These are phyloP conservation scores for Trametes cubensis DNA, from an alignment of 768 basidiomycete genomes.

Conservation along the genomic window DNA sequence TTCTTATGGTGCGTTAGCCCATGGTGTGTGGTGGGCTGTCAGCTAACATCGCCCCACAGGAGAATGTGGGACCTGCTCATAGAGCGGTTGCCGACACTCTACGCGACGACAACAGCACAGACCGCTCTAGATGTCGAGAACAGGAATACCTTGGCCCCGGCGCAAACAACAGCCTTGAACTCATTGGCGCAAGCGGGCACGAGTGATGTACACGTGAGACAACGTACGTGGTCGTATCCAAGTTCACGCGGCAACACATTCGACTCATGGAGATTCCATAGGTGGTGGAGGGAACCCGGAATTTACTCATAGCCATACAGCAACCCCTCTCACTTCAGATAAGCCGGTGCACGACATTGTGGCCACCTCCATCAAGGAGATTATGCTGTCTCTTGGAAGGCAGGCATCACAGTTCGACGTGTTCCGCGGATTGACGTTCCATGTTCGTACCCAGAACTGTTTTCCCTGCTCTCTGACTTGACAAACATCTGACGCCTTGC, in stretches of 20 bases:
- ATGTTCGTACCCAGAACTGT: not conserved
- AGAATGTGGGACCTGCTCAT: not conserved
- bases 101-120: not conserved
- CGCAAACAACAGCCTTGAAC: not conserved
- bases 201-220: not conserved
- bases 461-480: too few relatives aligned
- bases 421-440: not conserved
- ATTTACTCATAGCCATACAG: too few relatives aligned
- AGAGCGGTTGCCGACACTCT: not conserved
- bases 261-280: too few relatives aligned
- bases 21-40: not conserved
- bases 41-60: not conserved
- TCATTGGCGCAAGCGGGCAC: not conserved
- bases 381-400: not conserved
- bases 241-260: too few relatives aligned
- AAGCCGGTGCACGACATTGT: not conserved
- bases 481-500: too few relatives aligned
- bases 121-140: too few relatives aligned
- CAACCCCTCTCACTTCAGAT: not conserved
- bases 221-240: not conserved
- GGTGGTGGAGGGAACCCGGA: too few relatives aligned
- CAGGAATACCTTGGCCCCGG: too few relatives aligned
- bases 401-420: not conserved
- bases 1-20: not conserved
- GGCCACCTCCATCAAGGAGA: not conserved